These are phyloP conservation scores for Apiotrichum mycotoxinovorans DNA, from an alignment of 1,284 basidiomycete species.

Conservation along the genomic window DNA sequence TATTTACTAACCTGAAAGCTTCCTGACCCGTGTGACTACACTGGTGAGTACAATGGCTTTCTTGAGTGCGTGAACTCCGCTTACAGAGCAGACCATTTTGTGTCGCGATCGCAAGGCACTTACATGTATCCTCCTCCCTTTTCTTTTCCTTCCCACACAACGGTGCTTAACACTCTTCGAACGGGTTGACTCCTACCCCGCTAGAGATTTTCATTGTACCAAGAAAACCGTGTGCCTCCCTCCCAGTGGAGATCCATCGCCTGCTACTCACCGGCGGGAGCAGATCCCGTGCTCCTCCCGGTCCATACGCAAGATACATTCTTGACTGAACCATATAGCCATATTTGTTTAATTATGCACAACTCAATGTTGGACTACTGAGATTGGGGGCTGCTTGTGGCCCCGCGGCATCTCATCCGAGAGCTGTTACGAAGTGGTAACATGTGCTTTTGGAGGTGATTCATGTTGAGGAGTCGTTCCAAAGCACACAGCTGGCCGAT, in stretches of 20 bases:
- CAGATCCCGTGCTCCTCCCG: constrained; percentile 7
- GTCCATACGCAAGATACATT: constrained; percentile 15
- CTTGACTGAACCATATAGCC: too few relatives aligned
- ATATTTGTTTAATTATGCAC: not conserved
- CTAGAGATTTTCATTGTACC: constrained; percentile 24
- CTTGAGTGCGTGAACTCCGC: not conserved
- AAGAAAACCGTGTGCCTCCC: constrained; percentile 17
- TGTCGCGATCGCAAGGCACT: not conserved
- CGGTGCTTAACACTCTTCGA: constrained; percentile 27
- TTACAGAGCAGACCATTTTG: constrained; percentile 1
- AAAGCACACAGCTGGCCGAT: too few relatives aligned
- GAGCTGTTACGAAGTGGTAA: too few relatives aligned
- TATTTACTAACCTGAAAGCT: not conserved
- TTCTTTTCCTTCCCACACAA: not conserved
- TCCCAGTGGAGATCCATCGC: constrained; percentile 14
- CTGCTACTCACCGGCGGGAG: constrained; percentile 23
- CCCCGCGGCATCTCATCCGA: too few relatives aligned
- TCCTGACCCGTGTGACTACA: not conserved
- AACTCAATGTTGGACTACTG: too few relatives aligned
- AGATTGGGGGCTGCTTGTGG: too few relatives aligned
- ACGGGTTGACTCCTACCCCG: constrained; percentile 16
- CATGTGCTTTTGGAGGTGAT: too few relatives aligned
- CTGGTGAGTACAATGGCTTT: constrained; percentile 1
- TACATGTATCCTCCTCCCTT: not conserved
- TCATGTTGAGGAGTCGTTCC: too few relatives aligned